Conservation (phyloP, 768 basidiomycete species). For the Leccinum obscurum region DNA sequence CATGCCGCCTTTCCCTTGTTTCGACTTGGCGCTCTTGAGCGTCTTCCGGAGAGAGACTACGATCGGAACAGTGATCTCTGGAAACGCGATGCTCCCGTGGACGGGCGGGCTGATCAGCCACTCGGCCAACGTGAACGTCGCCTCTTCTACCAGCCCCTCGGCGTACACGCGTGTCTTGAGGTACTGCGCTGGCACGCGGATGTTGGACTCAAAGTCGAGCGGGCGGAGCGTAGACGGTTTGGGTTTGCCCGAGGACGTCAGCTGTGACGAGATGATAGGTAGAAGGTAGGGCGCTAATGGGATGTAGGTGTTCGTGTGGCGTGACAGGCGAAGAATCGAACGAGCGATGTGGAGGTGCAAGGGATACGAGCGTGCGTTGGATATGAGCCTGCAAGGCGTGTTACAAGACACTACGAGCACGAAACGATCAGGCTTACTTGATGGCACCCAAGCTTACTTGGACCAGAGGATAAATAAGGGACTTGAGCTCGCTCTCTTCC, state of each 20-base stretch:
- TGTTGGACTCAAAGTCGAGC: constrained; percentile 83
- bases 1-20: constrained; percentile 28
- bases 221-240: constrained; percentile 87
- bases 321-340: constrained; percentile 82
- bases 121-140: constrained; percentile 74
- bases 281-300: constrained; percentile 86
- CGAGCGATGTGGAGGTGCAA: constrained; percentile 92
- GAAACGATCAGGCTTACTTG: constrained; percentile 53
- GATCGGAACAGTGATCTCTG: constrained; percentile 85
- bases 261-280: constrained; percentile 77
- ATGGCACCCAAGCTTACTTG: constrained; percentile 93
- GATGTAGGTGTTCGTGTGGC: constrained; percentile 82
- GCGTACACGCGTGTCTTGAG: constrained; percentile 82
- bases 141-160: constrained; percentile 83
- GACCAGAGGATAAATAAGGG: constrained; percentile 93
- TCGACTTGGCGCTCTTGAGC: constrained; percentile 60
- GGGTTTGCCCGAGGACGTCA: constrained; percentile 65
- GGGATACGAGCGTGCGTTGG: constrained; percentile 89
- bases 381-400: constrained; percentile 65
- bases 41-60: constrained; percentile 68
- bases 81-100: constrained; percentile 88
- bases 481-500: constrained; percentile 74
- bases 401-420: background rate
- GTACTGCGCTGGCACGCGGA: constrained; percentile 88
- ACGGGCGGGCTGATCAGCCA: constrained; percentile 73